Conservation (phyloP, 2,329 filamentous ascomycete species). For the Diaporthe velutina region DNA sequence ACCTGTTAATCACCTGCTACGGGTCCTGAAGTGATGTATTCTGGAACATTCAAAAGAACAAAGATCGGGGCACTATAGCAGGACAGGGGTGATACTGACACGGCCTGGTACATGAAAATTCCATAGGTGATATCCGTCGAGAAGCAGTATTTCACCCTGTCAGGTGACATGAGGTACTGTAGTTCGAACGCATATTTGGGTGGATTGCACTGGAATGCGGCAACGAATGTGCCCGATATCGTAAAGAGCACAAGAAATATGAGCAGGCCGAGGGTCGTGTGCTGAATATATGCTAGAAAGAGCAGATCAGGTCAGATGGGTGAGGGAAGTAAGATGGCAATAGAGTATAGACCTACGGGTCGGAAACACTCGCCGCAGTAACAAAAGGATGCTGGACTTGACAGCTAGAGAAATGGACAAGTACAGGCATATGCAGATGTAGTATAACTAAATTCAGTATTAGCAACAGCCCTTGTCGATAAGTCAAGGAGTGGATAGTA, state of each 20-base stretch:
- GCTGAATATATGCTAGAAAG: conserved; percentile 32
- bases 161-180: conserved; percentile 34
- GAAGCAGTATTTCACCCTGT: conserved; percentile 35
- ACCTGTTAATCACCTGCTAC: too few species aligned
- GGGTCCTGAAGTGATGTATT: too few species aligned
- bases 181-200: conserved; percentile 39
- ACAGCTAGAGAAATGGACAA: conserved; percentile 33
- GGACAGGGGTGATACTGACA: too few species aligned
- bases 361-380: conserved; percentile 32
- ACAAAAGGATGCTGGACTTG: conserved; percentile 35
- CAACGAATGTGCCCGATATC: conserved; percentile 33
- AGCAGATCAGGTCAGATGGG: neutral
- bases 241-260: conserved; percentile 37
- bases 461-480: neutral
- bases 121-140: conserved; percentile 14
- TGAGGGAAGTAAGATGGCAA: neutral
- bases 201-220: conserved; percentile 38
- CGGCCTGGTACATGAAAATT: conserved; percentile 39
- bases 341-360: conserved; percentile 8
- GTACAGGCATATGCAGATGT: conserved; percentile 37
- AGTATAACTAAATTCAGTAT: conserved; percentile 29
- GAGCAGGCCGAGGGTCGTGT: conserved; percentile 32
- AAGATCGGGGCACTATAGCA: too few species aligned
- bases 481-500: neutral
- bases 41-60: too few species aligned